Percentiles rank a stretch among this genome's conserved stretches.
phyloP scores from a whole-genome alignment of 2,329 filamentous ascomycete species.

The Pseudofabraea citricarpa region DNA sequence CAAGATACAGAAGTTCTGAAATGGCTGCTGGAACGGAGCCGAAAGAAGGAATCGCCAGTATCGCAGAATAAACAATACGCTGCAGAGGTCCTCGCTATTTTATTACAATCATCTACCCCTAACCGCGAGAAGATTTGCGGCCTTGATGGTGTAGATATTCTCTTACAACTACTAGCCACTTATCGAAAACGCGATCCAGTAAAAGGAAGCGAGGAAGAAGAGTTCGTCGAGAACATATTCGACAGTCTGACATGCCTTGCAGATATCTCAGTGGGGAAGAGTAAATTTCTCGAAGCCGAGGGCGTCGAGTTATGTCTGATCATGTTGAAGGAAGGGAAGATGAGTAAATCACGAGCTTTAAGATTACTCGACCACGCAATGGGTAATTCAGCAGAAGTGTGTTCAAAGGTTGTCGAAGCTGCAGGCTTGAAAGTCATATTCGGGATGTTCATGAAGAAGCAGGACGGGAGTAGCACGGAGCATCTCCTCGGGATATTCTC shows the following conservation, averaged over 20 bases:
- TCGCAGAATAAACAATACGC: constrained; percentile 94
- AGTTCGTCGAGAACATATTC: constrained; percentile 93
- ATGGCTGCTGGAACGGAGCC: constrained; percentile 75
- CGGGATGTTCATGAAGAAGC: constrained; percentile 81
- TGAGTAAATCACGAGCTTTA: constrained; percentile 72
- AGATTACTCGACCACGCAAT: constrained; percentile 81
- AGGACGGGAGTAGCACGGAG: constrained; percentile 63
- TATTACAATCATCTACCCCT: constrained; percentile 68
- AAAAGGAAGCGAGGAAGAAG: constrained; percentile 84
- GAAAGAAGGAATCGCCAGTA: constrained; percentile 61
- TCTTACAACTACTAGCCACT: constrained; percentile 77
- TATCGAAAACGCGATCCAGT: constrained; percentile 85
- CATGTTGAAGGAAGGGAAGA: constrained; percentile 85
- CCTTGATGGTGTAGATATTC: constrained; percentile 68
- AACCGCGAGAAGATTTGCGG: constrained; percentile 60
- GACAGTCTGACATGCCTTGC: constrained; percentile 78
- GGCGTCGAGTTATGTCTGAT: constrained; percentile 88
- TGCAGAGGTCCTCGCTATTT: constrained; percentile 84
- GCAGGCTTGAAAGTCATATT: constrained; percentile 84
- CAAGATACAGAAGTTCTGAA: constrained; percentile 61
- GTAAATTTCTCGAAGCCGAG: constrained; percentile 81
- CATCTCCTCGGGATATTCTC: constrained; percentile 83
- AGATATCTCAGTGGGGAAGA: constrained; percentile 70
- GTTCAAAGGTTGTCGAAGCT: constrained; percentile 72
- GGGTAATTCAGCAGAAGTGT: constrained; percentile 59